Evolutionary conservation across 495 filamentous ascomycete genomes (phyloP).

Genomic region (Chlorociboria aeruginascens): DNA sequence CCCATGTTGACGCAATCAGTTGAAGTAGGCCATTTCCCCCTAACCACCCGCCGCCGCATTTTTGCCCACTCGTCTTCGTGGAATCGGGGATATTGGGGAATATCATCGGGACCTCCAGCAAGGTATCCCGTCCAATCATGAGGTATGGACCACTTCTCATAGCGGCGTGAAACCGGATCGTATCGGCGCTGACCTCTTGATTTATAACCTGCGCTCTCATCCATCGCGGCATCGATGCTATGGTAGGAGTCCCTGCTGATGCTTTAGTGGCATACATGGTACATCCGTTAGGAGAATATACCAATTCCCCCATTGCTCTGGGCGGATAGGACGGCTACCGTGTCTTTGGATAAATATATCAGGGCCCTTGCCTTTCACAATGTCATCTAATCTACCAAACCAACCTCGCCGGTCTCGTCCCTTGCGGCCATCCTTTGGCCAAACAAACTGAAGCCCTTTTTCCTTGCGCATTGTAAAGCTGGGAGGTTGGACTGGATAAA

Average conservation of each 20-base stretch:
- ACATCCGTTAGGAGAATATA: not conserved
- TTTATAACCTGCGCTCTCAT: not conserved
- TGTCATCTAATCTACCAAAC: slow-evolving; percentile 25
- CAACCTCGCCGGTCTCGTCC: slow-evolving; percentile 17
- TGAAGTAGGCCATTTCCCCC: too few relatives aligned
- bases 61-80: not conserved
- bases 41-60: not conserved
- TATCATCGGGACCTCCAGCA: not conserved
- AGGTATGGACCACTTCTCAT: slow-evolving; percentile 7
- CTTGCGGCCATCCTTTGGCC: slow-evolving; percentile 21
- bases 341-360: slow-evolving; percentile 28
- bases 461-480: not conserved
- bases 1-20: slow-evolving; percentile 4
- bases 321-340: slow-evolving; percentile 7
- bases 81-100: slow-evolving; percentile 5
- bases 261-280: not conserved
- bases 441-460: slow-evolving; percentile 18
- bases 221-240: not conserved
- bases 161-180: slow-evolving; percentile 12
- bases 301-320: slow-evolving; percentile 18
- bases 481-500: not conserved
- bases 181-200: slow-evolving; percentile 9
- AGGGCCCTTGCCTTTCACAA: slow-evolving; percentile 29
- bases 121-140: slow-evolving; percentile 4
- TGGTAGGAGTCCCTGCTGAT: slow-evolving; percentile 16